Conservation (phyloP, 768 basidiomycete species). For the Boletellus ananas region DNA sequence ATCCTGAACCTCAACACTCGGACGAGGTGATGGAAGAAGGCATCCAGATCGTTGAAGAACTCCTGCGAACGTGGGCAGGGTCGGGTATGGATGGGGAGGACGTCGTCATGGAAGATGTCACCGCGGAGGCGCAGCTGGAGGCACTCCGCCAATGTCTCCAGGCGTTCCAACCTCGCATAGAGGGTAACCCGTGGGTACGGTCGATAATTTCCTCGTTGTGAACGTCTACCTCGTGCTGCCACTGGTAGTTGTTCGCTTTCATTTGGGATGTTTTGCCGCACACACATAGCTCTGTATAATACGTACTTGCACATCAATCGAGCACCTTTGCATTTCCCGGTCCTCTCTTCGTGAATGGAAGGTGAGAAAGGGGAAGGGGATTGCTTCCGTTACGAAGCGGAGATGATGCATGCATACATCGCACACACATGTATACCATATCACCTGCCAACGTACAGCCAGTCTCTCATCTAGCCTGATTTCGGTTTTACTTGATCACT, state of each 20-base stretch:
- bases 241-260: not conserved
- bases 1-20: conserved; percentile 43
- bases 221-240: not conserved
- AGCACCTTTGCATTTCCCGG: too few relatives aligned
- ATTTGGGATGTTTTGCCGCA: not conserved
- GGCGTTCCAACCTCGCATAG: conserved; percentile 63
- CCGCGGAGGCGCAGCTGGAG: conserved; percentile 35
- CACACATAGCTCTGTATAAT: conserved; percentile 10
- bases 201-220: conserved; percentile 47
- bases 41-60: conserved; percentile 71
- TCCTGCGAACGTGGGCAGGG: conserved; percentile 68
- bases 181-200: conserved; percentile 76
- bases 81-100: conserved; percentile 39
- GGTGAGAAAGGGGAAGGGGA: too few relatives aligned
- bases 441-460: too few relatives aligned
- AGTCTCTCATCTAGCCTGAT: too few relatives aligned
- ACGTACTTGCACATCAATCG: too few relatives aligned
- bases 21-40: conserved; percentile 72
- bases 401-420: too few relatives aligned
- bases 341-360: too few relatives aligned
- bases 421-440: too few relatives aligned
- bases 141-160: conserved; percentile 60
- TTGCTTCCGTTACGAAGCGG: too few relatives aligned
- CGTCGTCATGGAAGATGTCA: conserved; percentile 50
- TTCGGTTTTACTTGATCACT: too few relatives aligned